phyloP scores from a whole-genome alignment of 345 rosid genomes.

The Acer saccharum region DNA sequence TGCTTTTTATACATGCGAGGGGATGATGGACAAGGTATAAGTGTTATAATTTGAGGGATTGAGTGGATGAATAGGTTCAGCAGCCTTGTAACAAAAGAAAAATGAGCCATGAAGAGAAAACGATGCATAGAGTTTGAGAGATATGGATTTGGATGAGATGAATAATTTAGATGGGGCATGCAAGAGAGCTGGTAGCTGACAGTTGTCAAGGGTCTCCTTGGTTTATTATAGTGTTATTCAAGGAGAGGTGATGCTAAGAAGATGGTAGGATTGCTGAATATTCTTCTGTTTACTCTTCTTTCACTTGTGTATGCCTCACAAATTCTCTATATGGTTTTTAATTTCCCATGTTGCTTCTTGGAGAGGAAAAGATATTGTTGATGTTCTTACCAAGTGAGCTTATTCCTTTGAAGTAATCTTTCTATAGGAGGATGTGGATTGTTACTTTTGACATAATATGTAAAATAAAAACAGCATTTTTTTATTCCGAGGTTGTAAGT shows the following conservation, averaged over 20 bases:
- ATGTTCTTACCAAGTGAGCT: background rate
- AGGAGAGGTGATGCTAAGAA: background rate
- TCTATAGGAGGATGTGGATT: background rate
- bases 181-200: too few relatives aligned
- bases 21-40: background rate
- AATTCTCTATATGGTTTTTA: too few relatives aligned
- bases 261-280: background rate
- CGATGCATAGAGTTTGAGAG: background rate
- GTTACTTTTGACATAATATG: background rate
- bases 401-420: background rate
- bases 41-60: background rate
- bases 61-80: background rate
- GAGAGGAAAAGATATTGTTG: background rate
- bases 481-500: background rate
- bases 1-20: background rate
- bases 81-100: background rate
- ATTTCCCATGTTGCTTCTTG: too few relatives aligned
- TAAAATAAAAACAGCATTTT: background rate
- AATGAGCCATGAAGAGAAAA: background rate
- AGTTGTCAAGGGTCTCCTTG: too few relatives aligned
- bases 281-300: background rate
- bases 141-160: background rate
- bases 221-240: background rate
- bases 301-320: background rate
- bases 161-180: background rate